phyloP scores from a whole-genome alignment of 306 rosid genomes.

The Morella rubra region DNA sequence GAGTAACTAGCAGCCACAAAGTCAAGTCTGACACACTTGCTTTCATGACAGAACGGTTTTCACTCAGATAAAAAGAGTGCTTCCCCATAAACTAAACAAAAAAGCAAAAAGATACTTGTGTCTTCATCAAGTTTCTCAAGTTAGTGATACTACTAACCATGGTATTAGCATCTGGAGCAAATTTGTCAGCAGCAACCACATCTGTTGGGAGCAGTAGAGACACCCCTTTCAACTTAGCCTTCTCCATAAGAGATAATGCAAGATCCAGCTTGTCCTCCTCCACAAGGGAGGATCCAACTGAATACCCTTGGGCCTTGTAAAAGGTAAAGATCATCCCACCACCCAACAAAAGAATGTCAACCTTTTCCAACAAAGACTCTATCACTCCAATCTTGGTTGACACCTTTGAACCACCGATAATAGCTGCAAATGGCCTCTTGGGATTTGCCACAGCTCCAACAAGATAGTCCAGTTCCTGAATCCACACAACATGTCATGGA shows the following conservation, averaged over 20 bases:
- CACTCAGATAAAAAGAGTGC: background rate
- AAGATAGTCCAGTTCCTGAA: constrained; percentile 90
- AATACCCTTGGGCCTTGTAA: constrained; percentile 89
- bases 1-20: background rate
- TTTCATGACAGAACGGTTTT: background rate
- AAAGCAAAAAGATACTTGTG: background rate
- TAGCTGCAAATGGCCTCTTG: constrained; percentile 93
- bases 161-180: constrained; percentile 87
- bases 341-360: constrained; percentile 74
- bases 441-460: constrained; percentile 89
- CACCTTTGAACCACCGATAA: constrained; percentile 94
- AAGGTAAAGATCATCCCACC: constrained; percentile 96
- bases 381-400: constrained; percentile 91
- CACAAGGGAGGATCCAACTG: constrained; percentile 87
- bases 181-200: constrained; percentile 83
- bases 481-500: constrained; percentile 19
- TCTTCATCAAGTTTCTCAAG: too few relatives aligned
- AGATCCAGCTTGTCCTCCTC: constrained; percentile 84
- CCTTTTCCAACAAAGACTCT: constrained; percentile 83
- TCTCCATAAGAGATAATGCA: constrained; percentile 68
- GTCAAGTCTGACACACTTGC: background rate
- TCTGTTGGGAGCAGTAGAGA: constrained; percentile 88
- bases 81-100: background rate
- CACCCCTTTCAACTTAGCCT: constrained; percentile 88
- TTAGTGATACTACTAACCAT: constrained; percentile 39